Conservation (phyloP, 2,329 filamentous ascomycete genomes). For the Alternaria sp. region DNA sequence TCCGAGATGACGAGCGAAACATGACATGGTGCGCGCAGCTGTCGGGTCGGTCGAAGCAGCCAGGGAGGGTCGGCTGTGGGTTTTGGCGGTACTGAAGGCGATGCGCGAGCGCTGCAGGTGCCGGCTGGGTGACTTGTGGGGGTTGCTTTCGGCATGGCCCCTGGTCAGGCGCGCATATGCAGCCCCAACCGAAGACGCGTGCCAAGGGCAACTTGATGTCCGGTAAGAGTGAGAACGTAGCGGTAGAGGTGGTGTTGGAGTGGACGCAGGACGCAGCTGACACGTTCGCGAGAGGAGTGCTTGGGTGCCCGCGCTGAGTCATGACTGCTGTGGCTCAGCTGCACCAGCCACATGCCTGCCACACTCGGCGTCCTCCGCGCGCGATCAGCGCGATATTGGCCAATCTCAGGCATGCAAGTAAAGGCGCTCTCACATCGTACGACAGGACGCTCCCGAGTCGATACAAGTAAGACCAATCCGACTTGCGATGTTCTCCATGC, state of each 20-base stretch:
- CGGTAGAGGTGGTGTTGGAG: neutral
- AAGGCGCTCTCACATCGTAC: neutral
- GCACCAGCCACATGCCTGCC: neutral
- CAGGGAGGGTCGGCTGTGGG: neutral
- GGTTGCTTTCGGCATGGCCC: no score
- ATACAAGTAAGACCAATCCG: no score
- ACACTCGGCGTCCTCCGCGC: neutral
- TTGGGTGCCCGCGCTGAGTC: neutral
- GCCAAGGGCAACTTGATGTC: rapidly evolving
- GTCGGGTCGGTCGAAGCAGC: neutral
- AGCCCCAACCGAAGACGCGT: neutral
- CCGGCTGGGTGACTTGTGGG: neutral
- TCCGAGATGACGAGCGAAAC: neutral
- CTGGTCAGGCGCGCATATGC: no score
- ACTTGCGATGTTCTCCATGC: neutral
- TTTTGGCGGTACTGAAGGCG: neutral
- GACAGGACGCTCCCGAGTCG: neutral
- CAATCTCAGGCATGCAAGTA: no score
- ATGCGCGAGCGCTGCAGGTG: neutral
- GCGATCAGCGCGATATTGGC: neutral
- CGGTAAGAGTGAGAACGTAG: neutral
- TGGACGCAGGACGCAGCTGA: neutral
- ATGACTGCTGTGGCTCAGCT: neutral
- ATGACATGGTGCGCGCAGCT: neutral
- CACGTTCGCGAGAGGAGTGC: neutral